A percentile compares a stretch with the other conserved stretches of the same genome.
Conservation (phyloP, 345 rosid species). For the Ceriops decandra region DNA sequence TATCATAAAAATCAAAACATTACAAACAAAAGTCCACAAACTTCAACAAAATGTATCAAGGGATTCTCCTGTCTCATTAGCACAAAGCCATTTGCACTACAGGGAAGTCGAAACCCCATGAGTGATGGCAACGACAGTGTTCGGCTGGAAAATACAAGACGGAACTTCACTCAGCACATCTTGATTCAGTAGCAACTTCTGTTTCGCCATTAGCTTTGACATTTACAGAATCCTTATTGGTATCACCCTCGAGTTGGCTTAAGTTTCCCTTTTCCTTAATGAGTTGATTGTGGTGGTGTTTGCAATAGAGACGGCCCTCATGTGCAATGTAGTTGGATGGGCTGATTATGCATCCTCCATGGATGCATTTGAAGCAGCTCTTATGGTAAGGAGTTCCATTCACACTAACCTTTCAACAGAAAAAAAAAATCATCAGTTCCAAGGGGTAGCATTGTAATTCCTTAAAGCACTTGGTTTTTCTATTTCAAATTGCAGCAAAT, state of each 20-base stretch:
- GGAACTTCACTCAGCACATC: neutral
- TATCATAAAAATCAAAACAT: constrained; percentile 11
- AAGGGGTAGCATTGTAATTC: neutral
- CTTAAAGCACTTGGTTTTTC: neutral
- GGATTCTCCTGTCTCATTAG: constrained; percentile 10
- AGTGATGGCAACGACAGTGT: neutral
- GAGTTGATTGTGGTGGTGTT: constrained; percentile 93
- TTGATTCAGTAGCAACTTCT: constrained; percentile 32
- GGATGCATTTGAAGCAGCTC: constrained; percentile 98
- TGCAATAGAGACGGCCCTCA: constrained; percentile 93
- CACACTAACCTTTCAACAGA: constrained; percentile 65
- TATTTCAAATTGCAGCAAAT: neutral
- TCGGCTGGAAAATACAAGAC: constrained; percentile 1
- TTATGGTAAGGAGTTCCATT: constrained; percentile 91
- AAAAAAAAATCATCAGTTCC: too few species aligned
- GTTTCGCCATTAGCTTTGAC: constrained; percentile 26
- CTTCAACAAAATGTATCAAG: constrained; percentile 16
- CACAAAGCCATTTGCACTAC: constrained; percentile 21
- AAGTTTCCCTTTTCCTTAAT: constrained; percentile 91
- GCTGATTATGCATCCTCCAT: constrained; percentile 92
- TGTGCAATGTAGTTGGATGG: constrained; percentile 95
- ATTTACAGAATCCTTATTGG: constrained; percentile 29
- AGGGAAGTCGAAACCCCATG: constrained; percentile 11
- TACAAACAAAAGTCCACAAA: constrained; percentile 28
- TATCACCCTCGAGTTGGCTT: constrained; percentile 92